phyloP scores from a whole-genome alignment of 2,329 filamentous ascomycete genomes.

The Teratosphaeria destructans region DNA sequence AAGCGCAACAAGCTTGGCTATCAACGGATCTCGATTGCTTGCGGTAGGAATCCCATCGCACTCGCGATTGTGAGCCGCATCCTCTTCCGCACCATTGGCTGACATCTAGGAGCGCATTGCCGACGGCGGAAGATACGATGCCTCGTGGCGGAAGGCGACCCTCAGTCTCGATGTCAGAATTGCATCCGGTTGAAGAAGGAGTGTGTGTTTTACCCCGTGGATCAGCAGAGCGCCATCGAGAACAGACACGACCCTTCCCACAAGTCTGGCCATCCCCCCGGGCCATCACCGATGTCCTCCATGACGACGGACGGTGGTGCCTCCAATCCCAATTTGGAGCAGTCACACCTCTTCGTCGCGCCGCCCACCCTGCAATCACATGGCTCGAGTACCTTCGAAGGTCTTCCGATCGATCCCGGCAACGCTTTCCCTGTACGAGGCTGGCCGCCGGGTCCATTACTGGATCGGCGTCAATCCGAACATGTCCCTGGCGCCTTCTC shows the following conservation, averaged over 20 bases:
- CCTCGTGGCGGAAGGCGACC: slow-evolving; percentile 62
- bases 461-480: neutral
- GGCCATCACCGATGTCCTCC: slow-evolving; percentile 18
- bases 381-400: slow-evolving; percentile 8
- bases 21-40: slow-evolving; percentile 88
- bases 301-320: slow-evolving; percentile 11
- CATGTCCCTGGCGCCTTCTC: neutral
- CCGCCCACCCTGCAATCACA: slow-evolving; percentile 13
- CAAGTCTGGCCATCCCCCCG: slow-evolving; percentile 11
- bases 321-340: slow-evolving; percentile 8
- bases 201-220: slow-evolving; percentile 84
- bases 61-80: neutral
- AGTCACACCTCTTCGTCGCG: slow-evolving; percentile 5
- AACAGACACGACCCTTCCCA: slow-evolving; percentile 14
- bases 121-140: slow-evolving; percentile 90
- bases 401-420: slow-evolving; percentile 9
- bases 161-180: slow-evolving; percentile 72
- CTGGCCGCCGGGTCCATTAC: neutral
- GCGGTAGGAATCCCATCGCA: slow-evolving; percentile 55
- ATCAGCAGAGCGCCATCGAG: slow-evolving; percentile 32
- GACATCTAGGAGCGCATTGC: slow-evolving; percentile 60
- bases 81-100: slow-evolving; percentile 9
- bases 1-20: slow-evolving; percentile 89
- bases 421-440: slow-evolving; percentile 3
- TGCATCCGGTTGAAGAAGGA: slow-evolving; percentile 92